Percentiles rank a stretch among this genome's conserved stretches.
Evolutionary conservation across 192 early-diverging fungal genomes (phyloP).

Genomic region (Podila epigama): DNA sequence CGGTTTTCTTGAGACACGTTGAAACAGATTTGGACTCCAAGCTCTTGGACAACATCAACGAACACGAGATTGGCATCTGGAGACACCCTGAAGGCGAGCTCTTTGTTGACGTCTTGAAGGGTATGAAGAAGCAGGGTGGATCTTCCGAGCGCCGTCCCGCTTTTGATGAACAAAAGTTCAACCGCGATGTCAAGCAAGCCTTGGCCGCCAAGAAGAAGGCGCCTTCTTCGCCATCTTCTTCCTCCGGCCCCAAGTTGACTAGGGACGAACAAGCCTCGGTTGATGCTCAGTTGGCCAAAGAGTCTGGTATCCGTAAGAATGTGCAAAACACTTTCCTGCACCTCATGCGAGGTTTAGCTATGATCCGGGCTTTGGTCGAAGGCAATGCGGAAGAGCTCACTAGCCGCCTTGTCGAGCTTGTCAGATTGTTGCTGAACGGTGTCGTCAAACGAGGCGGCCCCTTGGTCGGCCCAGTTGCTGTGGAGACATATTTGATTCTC

Average conservation of each 20-base stretch:
- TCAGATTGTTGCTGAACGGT: constrained; percentile 60
- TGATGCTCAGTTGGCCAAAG: constrained; percentile 74
- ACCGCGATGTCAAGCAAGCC: constrained; percentile 76
- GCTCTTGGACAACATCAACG: constrained; percentile 56
- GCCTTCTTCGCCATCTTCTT: background rate
- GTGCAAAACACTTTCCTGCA: constrained; percentile 62
- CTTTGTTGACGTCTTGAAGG: constrained; percentile 72
- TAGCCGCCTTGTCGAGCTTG: constrained; percentile 63
- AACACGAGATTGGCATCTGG: constrained; percentile 75
- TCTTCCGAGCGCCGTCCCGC: constrained; percentile 55
- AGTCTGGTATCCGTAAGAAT: constrained; percentile 70
- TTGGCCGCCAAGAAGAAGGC: constrained; percentile 72
- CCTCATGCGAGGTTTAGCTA: constrained; percentile 68
- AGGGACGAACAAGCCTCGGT: constrained; percentile 82
- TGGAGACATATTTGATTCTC: constrained; percentile 64
- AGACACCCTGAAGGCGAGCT: constrained; percentile 69
- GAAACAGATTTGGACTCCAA: constrained; percentile 58
- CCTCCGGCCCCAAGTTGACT: constrained; percentile 59
- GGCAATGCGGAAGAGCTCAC: constrained; percentile 65
- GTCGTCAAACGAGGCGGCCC: constrained; percentile 59
- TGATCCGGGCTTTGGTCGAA: constrained; percentile 68
- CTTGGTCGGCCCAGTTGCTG: constrained; percentile 63
- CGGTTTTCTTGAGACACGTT: constrained; percentile 53
- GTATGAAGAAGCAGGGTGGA: constrained; percentile 60
- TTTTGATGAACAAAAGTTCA: constrained; percentile 81